Evolutionary conservation across 495 filamentous ascomycete genomes (phyloP), one percentile per base, ranked within the genome.

Genomic region (Aspergillus incahuasiensis): DNA sequence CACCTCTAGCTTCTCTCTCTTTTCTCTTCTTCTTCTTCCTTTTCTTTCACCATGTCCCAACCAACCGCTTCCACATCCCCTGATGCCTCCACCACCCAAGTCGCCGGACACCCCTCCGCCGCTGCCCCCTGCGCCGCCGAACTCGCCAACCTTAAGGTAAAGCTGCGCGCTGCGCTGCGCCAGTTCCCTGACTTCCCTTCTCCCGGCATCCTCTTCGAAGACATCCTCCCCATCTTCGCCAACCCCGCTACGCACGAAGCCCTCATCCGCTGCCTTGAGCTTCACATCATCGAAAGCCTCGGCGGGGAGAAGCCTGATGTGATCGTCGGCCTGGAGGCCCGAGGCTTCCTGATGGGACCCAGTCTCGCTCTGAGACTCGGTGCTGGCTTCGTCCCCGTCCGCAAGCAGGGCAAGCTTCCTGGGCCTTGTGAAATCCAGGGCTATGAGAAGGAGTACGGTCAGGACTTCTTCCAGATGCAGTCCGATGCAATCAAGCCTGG

Each of bases 391-490:
- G 94, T 95, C 44, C 91, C 95, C 6, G 90, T 97, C 48, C 82
- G 95, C 66, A 99, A 99, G 82, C 77, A 87, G 75, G 95, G 95
- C 62, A 99, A 99, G 81, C 82, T 99, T 60, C 95, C 95, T 5
- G 95, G 95, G 54, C 83, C 87, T 42, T 91, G 85, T 61, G 83
- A 86, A 59, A 91, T 87, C 54, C 91, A 91, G 61, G 74, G 72
- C 52, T 99, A 87, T 70, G 76, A 89, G 70, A 99, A 99, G 80
- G 95, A 99, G 74, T 99, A 99, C 68, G 95, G 95, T 22, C 81
- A 86, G 75, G 95, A 99, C 70, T 88, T 85, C 68, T 97, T 99
- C 77, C 87, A 97, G 80, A 95, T 97, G 76, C 95, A 99, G 76
- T 74, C 74, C 48, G 91, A 86, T 70, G 83, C 85, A 12, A 84